Conservation (phyloP, 306 rosid species). For the Mimosa pudica region DNA sequence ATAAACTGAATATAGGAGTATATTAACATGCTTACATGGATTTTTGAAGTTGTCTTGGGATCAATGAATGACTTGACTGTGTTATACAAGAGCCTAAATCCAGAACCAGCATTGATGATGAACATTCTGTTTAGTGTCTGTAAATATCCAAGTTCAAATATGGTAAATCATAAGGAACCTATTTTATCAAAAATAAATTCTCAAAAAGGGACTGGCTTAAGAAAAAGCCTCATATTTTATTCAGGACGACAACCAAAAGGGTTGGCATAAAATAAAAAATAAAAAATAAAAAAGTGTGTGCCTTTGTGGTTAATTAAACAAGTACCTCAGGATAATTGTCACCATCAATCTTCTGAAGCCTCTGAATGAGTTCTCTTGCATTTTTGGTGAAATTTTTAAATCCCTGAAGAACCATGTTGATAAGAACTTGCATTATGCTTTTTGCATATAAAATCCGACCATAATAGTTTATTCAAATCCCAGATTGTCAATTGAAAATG, state of each 20-base stretch:
- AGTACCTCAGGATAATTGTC: slow-evolving; percentile 95
- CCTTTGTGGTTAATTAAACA: slow-evolving; percentile 15
- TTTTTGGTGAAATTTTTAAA: slow-evolving; percentile 79
- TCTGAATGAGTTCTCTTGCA: slow-evolving; percentile 86
- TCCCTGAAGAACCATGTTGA: slow-evolving; percentile 52
- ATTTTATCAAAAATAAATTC: slow-evolving; percentile 17
- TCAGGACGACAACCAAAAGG: background rate
- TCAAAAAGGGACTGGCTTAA: background rate
- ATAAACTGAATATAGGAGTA: background rate
- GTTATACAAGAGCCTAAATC: slow-evolving; percentile 96
- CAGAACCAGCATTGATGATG: slow-evolving; percentile 99
- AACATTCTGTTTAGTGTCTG: slow-evolving; percentile 92
- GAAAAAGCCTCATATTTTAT: background rate
- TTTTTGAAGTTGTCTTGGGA: slow-evolving; percentile 91
- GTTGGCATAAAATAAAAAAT: background rate
- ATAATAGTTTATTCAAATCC: background rate
- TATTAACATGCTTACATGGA: slow-evolving; percentile 59
- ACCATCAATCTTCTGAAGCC: slow-evolving; percentile 92
- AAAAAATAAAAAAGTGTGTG: background rate
- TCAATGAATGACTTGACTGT: slow-evolving; percentile 91
- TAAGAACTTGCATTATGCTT: slow-evolving; percentile 22
- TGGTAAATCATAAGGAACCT: slow-evolving; percentile 10
- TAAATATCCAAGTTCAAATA: slow-evolving; percentile 27
- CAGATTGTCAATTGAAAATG: slow-evolving; percentile 11
- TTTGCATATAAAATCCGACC: background rate